Base-by-base conservation (phyloP, 2,329 filamentous ascomycete genomes). In the Geoglossum cookeanum region DNA sequence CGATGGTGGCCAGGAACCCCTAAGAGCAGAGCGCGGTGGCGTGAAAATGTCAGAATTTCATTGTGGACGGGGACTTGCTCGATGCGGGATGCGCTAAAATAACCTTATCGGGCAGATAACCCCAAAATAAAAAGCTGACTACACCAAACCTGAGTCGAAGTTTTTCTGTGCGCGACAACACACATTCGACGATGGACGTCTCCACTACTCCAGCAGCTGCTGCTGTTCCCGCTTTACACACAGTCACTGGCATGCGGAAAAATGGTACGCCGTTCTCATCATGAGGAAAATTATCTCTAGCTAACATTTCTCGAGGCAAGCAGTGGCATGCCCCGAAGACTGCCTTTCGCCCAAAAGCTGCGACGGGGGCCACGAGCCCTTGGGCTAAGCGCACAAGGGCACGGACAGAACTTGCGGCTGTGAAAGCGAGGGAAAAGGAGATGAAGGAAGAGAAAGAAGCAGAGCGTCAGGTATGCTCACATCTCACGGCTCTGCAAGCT, bases 361-460 rank as follows among this genome's bases (percentile, higher is more conserved):
- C 90, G 27, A 53, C 49, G 4, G 17, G 30, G 9, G 42, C 33
- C 30, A 78, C 89, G 63, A 86, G 80, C 2, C 81, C 87, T 0
- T 97, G 85, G 68, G 82, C 84, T 63, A 84, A 88, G 70, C 83
- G 91, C 56, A 74, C 80, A 51, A 82, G 84, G 63, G 77, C 83
- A 60, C 80, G 88, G 55, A 79, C 82, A 60, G 78, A 82, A 6
- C 77, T 83, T 64, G 78, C 80, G 11, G 81, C 87, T n/a, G 79
- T 86, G 64, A 97, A 96, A 74, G 87, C 88, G 39, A 89, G 88
- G 66, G 92, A 97, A 73, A 90, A 87, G 71, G 89, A 96, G 70
- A 81, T 98, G 81, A 94, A 91, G 74, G 87, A 89, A 0, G 92
- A 96, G 73, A 96, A 94, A 72, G 89, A 94, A 68, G 80, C 84